phyloP scores from a whole-genome alignment of 2,329 filamentous ascomycete genomes.

The Phialemoniopsis sp. region DNA sequence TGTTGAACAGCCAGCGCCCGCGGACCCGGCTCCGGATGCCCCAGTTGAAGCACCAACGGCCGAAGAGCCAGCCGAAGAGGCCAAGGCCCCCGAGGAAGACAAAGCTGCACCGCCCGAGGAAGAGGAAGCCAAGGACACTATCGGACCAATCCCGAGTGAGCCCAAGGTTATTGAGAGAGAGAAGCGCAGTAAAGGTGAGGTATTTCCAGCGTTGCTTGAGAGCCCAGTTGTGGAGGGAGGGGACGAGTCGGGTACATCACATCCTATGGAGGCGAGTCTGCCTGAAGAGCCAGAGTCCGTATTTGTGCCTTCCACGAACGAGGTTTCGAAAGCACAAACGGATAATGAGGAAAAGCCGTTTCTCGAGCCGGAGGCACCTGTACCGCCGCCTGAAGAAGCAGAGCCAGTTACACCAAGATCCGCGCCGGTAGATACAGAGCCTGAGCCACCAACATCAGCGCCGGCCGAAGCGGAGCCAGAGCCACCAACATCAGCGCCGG shows the following conservation, averaged over 20 bases:
- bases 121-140: constrained; percentile 11
- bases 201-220: constrained; percentile 19
- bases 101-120: constrained; percentile 3
- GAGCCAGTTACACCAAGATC: too few species aligned
- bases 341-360: constrained; percentile 1
- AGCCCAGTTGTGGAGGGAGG: constrained; percentile 17
- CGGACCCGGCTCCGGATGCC: constrained; percentile 37
- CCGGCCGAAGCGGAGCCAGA: too few species aligned
- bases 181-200: constrained; percentile 21
- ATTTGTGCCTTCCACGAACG: constrained; percentile 8
- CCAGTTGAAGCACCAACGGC: constrained; percentile 35
- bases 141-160: constrained; percentile 9
- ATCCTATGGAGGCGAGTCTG: constrained; percentile 15
- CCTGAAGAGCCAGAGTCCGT: constrained; percentile 4
- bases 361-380: background rate
- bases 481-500: too few species aligned
- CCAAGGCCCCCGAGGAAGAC: background rate
- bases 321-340: too few species aligned
- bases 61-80: background rate
- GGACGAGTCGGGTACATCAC: constrained; percentile 14
- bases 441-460: too few species aligned
- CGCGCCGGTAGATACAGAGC: too few species aligned
- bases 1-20: constrained; percentile 20
- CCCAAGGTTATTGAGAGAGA: constrained; percentile 2
- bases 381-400: background rate